Evolutionary conservation across 2,329 filamentous ascomycete genomes (phyloP).

Genomic region (Scedosporium dehoogii): DNA sequence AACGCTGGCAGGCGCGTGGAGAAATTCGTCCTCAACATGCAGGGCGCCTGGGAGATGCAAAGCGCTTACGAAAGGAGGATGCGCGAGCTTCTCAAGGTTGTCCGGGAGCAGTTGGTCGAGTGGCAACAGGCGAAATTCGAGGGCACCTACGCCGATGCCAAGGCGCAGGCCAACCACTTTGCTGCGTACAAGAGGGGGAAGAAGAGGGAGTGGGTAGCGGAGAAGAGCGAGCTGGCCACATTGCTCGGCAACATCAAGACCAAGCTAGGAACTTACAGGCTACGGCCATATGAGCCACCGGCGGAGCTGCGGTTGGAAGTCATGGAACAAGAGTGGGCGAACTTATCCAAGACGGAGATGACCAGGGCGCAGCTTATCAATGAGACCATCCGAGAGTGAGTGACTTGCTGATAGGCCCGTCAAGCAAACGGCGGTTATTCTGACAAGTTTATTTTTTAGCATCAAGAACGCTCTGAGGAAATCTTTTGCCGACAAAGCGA

Average conservation of each 20-base stretch:
- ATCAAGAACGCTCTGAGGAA: slow-evolving; percentile 93
- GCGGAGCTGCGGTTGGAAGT: slow-evolving; percentile 71
- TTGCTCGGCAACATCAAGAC: slow-evolving; percentile 97
- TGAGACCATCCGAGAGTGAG: slow-evolving; percentile 89
- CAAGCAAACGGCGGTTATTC: no score
- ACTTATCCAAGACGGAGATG: slow-evolving; percentile 74
- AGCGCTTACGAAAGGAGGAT: slow-evolving; percentile 89
- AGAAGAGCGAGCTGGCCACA: slow-evolving; percentile 91
- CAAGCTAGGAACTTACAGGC: slow-evolving; percentile 87
- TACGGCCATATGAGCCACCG: slow-evolving; percentile 86
- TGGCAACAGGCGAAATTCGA: slow-evolving; percentile 80
- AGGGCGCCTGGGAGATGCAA: slow-evolving; percentile 99
- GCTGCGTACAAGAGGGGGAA: slow-evolving; percentile 80
- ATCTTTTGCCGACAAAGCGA: slow-evolving; percentile 94
- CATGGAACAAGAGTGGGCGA: slow-evolving; percentile 73
- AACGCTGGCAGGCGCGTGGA: slow-evolving; percentile 93
- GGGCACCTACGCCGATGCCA: slow-evolving; percentile 87
- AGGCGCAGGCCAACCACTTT: slow-evolving; percentile 74
- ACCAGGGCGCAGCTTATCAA: slow-evolving; percentile 88
- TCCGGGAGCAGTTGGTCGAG: slow-evolving; percentile 59
- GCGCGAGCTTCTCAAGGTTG: slow-evolving; percentile 66
- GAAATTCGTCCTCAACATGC: slow-evolving; percentile 98
- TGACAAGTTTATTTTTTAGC: slow-evolving; percentile 24
- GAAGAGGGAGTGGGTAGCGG: slow-evolving; percentile 93
- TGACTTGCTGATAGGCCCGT: slow-evolving; percentile 8